A percentile compares a stretch with the other conserved stretches of the same genome.
Conservation (phyloP, 805 yeast genomes). For the Cyberlindnera japonica region DNA sequence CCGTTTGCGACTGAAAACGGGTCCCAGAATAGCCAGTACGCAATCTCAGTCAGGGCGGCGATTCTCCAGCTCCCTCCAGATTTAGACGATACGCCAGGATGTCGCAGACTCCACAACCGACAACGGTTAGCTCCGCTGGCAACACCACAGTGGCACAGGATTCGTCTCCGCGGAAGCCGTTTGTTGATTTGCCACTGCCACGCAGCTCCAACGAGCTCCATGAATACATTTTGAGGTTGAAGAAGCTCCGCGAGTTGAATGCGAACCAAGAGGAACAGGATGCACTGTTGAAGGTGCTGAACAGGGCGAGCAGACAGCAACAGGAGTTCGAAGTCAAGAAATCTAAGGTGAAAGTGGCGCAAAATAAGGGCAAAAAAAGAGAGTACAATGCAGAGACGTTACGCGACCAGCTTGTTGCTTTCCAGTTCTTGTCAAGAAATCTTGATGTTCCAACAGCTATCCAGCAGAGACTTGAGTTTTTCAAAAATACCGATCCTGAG, state of each 20-base stretch:
- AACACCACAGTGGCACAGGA: slow-evolving; percentile 1
- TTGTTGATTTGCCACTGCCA: slow-evolving; percentile 7
- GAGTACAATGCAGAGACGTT: slow-evolving; percentile 45
- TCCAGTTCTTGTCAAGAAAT: slow-evolving; percentile 63
- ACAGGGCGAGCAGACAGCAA: slow-evolving; percentile 39
- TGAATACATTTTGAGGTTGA: slow-evolving; percentile 8
- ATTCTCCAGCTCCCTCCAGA: not conserved
- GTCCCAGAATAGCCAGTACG: not conserved
- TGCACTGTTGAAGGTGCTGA: slow-evolving; percentile 41
- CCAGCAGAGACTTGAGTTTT: slow-evolving; percentile 35
- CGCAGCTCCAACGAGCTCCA: slow-evolving; percentile 8
- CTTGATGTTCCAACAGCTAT: slow-evolving; percentile 56
- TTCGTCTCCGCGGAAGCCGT: slow-evolving; percentile 5
- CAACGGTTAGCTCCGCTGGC: slow-evolving; percentile 1
- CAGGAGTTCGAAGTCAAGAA: slow-evolving; percentile 31
- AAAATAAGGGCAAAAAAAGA: slow-evolving; percentile 18
- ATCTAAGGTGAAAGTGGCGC: slow-evolving; percentile 27
- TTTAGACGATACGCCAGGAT: not conserved
- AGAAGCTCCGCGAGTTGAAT: slow-evolving; percentile 11
- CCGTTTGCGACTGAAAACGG: too few relatives aligned
- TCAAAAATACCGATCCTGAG: not conserved
- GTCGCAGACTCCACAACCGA: slow-evolving; percentile 12
- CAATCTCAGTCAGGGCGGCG: not conserved
- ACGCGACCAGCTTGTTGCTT: slow-evolving; percentile 55
- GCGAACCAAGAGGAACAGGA: slow-evolving; percentile 33